Evolutionary conservation across 352 stramenopile species (phyloP).

Genomic region (Globisporangium solare): DNA sequence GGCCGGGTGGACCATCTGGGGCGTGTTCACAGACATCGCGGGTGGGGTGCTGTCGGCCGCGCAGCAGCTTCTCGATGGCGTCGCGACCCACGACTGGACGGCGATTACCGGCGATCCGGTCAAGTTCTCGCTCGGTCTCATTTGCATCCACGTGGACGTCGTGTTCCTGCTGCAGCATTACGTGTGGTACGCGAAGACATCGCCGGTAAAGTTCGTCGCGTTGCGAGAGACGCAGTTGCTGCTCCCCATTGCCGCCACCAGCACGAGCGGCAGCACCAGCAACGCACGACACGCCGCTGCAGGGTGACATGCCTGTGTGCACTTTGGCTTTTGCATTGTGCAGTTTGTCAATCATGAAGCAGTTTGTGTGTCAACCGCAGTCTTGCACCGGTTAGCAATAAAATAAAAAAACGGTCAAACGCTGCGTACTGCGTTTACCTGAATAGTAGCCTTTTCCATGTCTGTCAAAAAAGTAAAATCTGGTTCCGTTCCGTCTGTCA

Average conservation of each 20-base stretch:
- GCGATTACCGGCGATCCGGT: conserved; percentile 95
- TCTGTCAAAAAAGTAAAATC: too few relatives aligned
- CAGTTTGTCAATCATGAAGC: too few relatives aligned
- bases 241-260: conserved; percentile 18
- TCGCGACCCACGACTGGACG: conserved; percentile 89
- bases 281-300: not conserved
- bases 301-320: not conserved
- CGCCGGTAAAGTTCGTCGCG: conserved; percentile 29
- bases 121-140: conserved; percentile 93
- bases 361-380: too few relatives aligned
- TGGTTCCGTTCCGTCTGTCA: too few relatives aligned
- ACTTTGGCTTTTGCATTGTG: too few relatives aligned
- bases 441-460: too few relatives aligned
- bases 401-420: too few relatives aligned
- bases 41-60: conserved; percentile 90
- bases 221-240: conserved; percentile 45
- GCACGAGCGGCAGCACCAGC: not conserved
- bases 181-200: conserved; percentile 82
- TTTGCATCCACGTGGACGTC: conserved; percentile 96
- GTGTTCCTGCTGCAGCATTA: conserved; percentile 98
- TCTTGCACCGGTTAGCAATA: too few relatives aligned
- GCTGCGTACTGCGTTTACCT: too few relatives aligned
- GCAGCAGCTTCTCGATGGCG: conserved; percentile 92
- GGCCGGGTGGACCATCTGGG: conserved; percentile 95
- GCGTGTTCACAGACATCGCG: conserved; percentile 96